Evolutionary conservation across 192 early-diverging fungal species (phyloP), one percentile per base, ranked within the genome.

Genomic region (Umbelopsis sp.): DNA sequence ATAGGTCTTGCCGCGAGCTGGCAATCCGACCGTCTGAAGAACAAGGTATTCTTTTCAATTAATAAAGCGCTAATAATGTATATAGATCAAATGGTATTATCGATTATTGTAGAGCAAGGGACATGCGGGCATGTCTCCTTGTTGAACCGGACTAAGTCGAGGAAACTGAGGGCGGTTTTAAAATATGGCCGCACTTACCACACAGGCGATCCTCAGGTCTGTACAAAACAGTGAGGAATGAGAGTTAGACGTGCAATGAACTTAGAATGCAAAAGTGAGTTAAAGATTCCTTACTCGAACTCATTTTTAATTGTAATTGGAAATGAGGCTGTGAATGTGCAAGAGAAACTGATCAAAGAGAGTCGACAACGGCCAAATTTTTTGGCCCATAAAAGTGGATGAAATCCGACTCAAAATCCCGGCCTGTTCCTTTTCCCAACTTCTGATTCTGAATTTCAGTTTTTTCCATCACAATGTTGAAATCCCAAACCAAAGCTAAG

Each of bases 1-100:
- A 77, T 96, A 97, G 12, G 96, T 98, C 81, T 98, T 98, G 45
- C 96, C 96, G 11, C 95, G 85, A 36, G 95, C 95, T 17, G 93
- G 92, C 73, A 94, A 76, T 59, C 92, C 93, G 26, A 96, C 93
- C 88, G 92, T 96, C 84, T 91, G 82, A 80, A 74, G 21, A 32
- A 45, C 9, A 45, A 31, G 36, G 11, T 0, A 3, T 41, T 6
- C 12, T 41, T n/a, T n/a, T 49, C 14, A 29, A 38, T 70, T 9
- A 45, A 24, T 53, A 25, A 14, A 50, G 21, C 17, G 22, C 2
- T 22, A 1, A 29, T 29, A 17, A 17, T 32, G 22, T 31, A 69
- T 21, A 14, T 16, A 22, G 20, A 4, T 26, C 44, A 41, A n/a
- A 5, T 41, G 38, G 12, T 41, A 41, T 11, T 41, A 41, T 41